Evolutionary conservation across 805 yeast genomes (phyloP), one percentile per base, ranked within the genome.

Genomic region (Helenozyma rhizophorensis): DNA sequence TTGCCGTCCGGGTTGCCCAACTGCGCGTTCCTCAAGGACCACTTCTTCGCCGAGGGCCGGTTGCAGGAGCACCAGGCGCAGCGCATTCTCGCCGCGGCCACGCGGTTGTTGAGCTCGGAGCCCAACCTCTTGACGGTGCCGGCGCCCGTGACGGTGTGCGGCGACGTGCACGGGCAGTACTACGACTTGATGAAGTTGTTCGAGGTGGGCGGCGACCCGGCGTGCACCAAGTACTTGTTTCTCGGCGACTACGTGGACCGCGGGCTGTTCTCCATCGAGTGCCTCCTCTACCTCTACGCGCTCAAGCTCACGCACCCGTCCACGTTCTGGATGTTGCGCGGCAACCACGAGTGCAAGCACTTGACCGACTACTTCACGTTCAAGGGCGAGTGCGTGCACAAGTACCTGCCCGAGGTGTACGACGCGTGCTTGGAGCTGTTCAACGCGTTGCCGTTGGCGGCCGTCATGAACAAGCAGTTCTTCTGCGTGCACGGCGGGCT

Each of bases 401-500:
- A 90, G 58, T 87, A 89, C 63, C 74, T 77, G 23, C 40, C 50
- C 22, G 56, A 54, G 1, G 67, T 90, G 11, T 90, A 86, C 58
- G 80, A 82, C 35, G 82, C 79, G 12, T 79, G 86, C 40, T 72
- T 89, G 50, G 64, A 66, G 18, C 82, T 95, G 9, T 90, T 90
- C 62, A 85, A 85, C 53, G 78, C 93, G 1, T 64, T 90, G 37
- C 97, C 97, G 5, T 70, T 90, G 45, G 95, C 94, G 1, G 97
- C 97, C 0, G 68, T 90, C 16, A 83, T 90, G 90, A 89, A 88
- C 62, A 79, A 79, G 42, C 97, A 90, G 59, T 90, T 89, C 48
- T 83, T 90, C 54, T 90, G 97, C 59, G 95, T 88, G 32, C 98
- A 90, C 55, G 98, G 97, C 32, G 97, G 97, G 10, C 68, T 90